Conservation (phyloP, 2,329 filamentous ascomycete genomes). For the Zasmidium angulare region DNA sequence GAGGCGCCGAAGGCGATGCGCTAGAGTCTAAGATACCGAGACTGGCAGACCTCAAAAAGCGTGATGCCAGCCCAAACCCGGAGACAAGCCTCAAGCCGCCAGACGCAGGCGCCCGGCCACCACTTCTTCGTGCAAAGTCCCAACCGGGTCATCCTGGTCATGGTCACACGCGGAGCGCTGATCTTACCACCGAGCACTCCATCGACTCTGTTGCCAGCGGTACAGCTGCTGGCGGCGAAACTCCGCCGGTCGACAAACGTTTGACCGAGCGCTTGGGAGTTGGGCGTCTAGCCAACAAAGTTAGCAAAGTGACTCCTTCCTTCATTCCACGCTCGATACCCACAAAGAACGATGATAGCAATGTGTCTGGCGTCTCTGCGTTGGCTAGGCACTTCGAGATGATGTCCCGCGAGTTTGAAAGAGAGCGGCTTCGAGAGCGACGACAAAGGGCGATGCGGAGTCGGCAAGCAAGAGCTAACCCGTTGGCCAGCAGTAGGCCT, state of each 20-base stretch:
- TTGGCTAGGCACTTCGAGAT: constrained; percentile 95
- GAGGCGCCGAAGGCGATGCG: constrained; percentile 20
- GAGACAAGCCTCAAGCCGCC: constrained; percentile 35
- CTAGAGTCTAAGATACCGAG: constrained; percentile 38
- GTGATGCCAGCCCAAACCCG: constrained; percentile 34
- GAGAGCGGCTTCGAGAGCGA: constrained; percentile 83
- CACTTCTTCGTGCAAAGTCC: constrained; percentile 52
- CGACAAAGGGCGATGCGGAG: constrained; percentile 77
- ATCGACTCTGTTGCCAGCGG: constrained; percentile 32
- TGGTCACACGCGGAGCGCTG: constrained; percentile 29
- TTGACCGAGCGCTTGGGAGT: constrained; percentile 60
- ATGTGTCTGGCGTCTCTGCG: constrained; percentile 73
- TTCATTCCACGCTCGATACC: constrained; percentile 86
- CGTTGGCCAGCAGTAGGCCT: constrained; percentile 87
- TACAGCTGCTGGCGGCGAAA: background rate
- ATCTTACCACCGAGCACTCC: constrained; percentile 18
- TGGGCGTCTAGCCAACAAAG: constrained; percentile 48
- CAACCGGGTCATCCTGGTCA: constrained; percentile 40
- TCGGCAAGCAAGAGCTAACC: constrained; percentile 75
- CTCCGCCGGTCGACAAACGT: constrained; percentile 62
- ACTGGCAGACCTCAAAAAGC: constrained; percentile 32
- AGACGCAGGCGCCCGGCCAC: constrained; percentile 33
- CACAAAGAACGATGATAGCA: constrained; percentile 59
- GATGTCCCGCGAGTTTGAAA: constrained; percentile 92
- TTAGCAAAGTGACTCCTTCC: constrained; percentile 58